Evolutionary conservation across 2,329 filamentous ascomycete species (phyloP), one percentile per base, ranked within the genome.

Genomic region (Didymella exigua): DNA sequence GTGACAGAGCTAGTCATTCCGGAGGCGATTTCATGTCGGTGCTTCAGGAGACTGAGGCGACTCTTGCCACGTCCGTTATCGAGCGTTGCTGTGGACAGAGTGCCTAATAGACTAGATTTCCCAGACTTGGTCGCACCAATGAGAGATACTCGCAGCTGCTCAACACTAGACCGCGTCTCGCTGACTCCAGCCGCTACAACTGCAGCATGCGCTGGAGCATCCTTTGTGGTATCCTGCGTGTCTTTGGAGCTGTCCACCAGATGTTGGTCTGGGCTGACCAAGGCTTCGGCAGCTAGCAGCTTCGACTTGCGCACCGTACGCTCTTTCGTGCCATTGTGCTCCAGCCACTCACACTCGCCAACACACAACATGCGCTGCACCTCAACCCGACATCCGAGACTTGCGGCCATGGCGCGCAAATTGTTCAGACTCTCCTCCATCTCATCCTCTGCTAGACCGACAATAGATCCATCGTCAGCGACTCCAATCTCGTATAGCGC

Each of bases 401-500:
- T 96, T 10, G 91, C 89, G 31, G 95, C 93, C 93, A 99, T 99
- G 45, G 90, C 86, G 57, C 87, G 86, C 31, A 99, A 77, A 53
- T 93, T 97, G 36, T 84, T 84, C 57, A 98, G 81, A 71, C 92
- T 97, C 75, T 98, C 93, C 58, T 93, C 86, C 82, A 99, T 85
- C 75, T 99, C 95, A 70, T 97, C 92, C 61, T 90, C 86, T 2
- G 91, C 90, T 41, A 99, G 80, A 0, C 95, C 95, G 36, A 96
- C 86, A 54, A 99, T 86, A 0, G 89, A 91, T 7, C 95, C 95
- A 77, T 98, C 92, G 73, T 99, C 95, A 24, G 93, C 89, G 9
- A 99, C 92, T 0, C 95, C 95, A 73, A 99, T 96, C 74, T 99
- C 93, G 66, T 99, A 99, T 44, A 98, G 76, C 1, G 95, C 95